Base-by-base conservation (phyloP, 768 basidiomycete genomes). In the Tricholomella constricta region DNA sequence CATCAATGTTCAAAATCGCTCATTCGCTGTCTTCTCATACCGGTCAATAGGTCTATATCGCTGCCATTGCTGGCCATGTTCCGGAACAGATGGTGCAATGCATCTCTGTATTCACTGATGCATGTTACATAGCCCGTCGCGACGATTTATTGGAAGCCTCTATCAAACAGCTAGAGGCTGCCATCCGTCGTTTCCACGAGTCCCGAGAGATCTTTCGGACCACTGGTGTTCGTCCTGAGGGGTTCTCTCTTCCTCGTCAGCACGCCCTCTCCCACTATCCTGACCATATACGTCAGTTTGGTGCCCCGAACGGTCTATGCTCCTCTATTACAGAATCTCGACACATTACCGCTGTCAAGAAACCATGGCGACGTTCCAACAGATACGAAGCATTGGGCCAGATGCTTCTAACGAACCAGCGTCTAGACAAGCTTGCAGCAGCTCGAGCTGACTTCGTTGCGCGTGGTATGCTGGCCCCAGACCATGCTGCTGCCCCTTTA, bases 241-340 rank as follows among this genome's bases (percentile, higher is more conserved):
- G 43, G 6, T 50, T 58, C 34, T 48, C 37, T 12, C 49, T 58
- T 5, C 58, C 55, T n/a, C 23, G 40, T 7, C 57, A 69, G 25
- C 66, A 69, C 54, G 45, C 65, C 5, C 55, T 68, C 1, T 25
- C 44, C 10, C 68, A 69, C 44, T 68, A 64, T 55, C 15, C 45
- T n/a, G 19, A 19, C 0, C 51, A 58, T 1, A 67, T 66, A 27
- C 37, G 47, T 6, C 42, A 54, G 27, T 70, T 68, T 53, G 66
- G 67, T 5, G 58, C 64, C 1, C 65, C 65, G 3, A 68, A 70
- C 55, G 58, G 69, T 6, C 41, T 69, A 0, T 70, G 68, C 32
- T 67, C 68, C 0, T 69, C 69, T 12, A 70, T 69, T 17, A 72
- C 69, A 1, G 69, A 72, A 17, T 58, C 52, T 6, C 54, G 54